phyloP scores from a whole-genome alignment of 371 early-diverging fungal species.

The Syncephalastrum monosporum region DNA sequence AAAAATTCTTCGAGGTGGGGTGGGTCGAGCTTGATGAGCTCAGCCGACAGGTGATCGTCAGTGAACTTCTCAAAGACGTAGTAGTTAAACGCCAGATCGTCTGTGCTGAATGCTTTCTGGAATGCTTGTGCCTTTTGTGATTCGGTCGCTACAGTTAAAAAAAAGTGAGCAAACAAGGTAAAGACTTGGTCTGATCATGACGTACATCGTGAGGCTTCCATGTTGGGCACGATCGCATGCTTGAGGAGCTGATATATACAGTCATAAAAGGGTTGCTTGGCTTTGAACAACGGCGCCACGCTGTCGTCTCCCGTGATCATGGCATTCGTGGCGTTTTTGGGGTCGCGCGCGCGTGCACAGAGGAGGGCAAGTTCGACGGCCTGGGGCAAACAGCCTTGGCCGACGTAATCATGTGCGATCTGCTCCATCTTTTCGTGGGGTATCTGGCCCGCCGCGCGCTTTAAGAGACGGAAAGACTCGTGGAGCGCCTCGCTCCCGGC shows the following conservation, averaged over 20 bases:
- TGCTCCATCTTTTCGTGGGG: conserved; percentile 28
- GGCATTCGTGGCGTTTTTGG: conserved; percentile 5
- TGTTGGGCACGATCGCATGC: conserved; percentile 13
- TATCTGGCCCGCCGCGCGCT: conserved; percentile 35
- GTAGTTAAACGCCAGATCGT: conserved; percentile 27
- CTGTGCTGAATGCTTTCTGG: conserved; percentile 18
- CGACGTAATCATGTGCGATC: conserved; percentile 21
- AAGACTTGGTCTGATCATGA: no score
- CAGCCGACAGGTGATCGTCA: conserved; percentile 12
- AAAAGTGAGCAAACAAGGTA: background rate
- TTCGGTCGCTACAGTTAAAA: conserved; percentile 4
- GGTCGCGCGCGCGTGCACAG: conserved; percentile 53
- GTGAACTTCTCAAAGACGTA: conserved; percentile 34
- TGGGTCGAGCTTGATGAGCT: conserved; percentile 28
- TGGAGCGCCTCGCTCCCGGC: conserved; percentile 35
- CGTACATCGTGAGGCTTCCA: no score
- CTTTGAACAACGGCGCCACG: conserved; percentile 19
- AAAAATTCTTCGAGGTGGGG: conserved; percentile 31
- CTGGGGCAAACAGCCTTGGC: conserved; percentile 18
- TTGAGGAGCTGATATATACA: conserved; percentile 44
- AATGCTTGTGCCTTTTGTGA: conserved; percentile 17
- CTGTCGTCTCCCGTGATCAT: background rate
- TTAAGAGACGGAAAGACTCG: conserved; percentile 56
- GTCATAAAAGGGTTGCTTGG: conserved; percentile 58
- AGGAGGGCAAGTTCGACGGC: conserved; percentile 61